These are phyloP conservation scores for Curvularia eragrostidis DNA, from an alignment of 2,329 filamentous ascomycete species.

Conservation along the genomic window DNA sequence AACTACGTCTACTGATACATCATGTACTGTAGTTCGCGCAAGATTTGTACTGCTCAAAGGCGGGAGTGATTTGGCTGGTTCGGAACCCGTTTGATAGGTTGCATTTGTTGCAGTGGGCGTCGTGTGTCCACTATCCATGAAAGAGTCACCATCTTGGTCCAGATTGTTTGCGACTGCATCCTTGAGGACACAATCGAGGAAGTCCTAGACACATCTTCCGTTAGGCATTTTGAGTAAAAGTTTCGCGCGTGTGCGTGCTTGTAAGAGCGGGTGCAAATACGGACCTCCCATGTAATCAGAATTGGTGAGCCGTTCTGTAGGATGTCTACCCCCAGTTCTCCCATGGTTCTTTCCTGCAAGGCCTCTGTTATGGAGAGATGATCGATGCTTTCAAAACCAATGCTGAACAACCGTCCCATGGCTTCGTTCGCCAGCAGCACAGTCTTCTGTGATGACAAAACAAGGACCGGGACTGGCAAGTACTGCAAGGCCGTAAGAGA, in stretches of 20 bases:
- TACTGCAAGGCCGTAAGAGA: conserved; percentile 69
- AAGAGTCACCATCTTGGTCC: conserved; percentile 19
- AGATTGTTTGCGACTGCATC: conserved; percentile 37
- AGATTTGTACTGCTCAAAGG: conserved; percentile 47
- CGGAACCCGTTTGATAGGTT: conserved; percentile 13
- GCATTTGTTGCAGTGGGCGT: conserved; percentile 36
- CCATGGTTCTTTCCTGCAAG: conserved; percentile 69
- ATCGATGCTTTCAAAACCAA: conserved; percentile 56
- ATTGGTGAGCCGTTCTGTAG: conserved; percentile 68
- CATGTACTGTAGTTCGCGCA: conserved; percentile 56
- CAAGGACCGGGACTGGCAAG: conserved; percentile 73
- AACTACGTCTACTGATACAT: conserved; percentile 72
- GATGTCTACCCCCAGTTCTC: conserved; percentile 75
- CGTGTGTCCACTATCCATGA: conserved; percentile 33
- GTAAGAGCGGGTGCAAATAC: conserved; percentile 3
- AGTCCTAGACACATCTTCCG: conserved; percentile 42
- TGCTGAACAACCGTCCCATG: conserved; percentile 71
- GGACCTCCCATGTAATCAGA: conserved; percentile 59
- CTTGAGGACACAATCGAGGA: conserved; percentile 53
- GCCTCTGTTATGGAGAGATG: conserved; percentile 61
- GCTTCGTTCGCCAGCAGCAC: conserved; percentile 77
- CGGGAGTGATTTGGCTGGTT: conserved; percentile 22
- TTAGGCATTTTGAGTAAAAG: neutral
- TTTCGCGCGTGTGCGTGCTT: neutral
- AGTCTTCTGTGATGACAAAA: conserved; percentile 72